These are phyloP conservation scores for Cutaneotrichosporon dermatis DNA, from an alignment of 1,284 basidiomycete genomes.

Conservation along the genomic window DNA sequence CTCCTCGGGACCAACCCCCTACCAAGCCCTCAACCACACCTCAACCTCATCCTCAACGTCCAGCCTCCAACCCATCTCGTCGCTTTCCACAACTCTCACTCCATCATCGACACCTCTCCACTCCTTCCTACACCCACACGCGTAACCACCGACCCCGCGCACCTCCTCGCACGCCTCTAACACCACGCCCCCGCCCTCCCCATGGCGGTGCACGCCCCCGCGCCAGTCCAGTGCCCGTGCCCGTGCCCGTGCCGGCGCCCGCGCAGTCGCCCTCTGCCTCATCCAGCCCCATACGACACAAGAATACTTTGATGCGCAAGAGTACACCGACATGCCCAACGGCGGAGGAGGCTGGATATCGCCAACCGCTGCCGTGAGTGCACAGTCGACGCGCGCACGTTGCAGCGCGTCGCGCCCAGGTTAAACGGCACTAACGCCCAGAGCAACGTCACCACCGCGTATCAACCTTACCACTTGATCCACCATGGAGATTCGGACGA, in stretches of 20 bases:
- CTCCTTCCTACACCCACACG: too few relatives aligned
- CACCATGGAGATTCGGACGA: constrained; percentile 22
- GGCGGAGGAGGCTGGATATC: not conserved
- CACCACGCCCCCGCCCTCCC: not conserved
- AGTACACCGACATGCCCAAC: not conserved
- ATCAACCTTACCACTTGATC: constrained; percentile 32
- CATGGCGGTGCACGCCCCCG: constrained; percentile 16
- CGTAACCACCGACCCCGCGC: not conserved
- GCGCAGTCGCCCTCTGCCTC: not conserved
- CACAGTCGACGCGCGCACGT: too few relatives aligned
- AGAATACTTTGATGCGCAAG: not conserved
- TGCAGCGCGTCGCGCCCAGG: too few relatives aligned
- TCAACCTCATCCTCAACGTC: too few relatives aligned
- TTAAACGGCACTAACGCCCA: too few relatives aligned
- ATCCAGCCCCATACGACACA: too few relatives aligned
- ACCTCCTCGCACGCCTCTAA: not conserved
- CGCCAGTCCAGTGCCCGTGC: constrained; percentile 2
- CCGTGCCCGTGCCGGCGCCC: not conserved
- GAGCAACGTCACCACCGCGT: constrained; percentile 12
- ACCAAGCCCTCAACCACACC: too few relatives aligned
- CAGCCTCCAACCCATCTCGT: too few relatives aligned
- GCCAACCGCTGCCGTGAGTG: not conserved
- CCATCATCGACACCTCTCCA: too few relatives aligned
- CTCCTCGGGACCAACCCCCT: too few relatives aligned
- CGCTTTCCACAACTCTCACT: not conserved